phyloP scores from a whole-genome alignment of 495 filamentous ascomycete species.

The Chaetomium fimeti region DNA sequence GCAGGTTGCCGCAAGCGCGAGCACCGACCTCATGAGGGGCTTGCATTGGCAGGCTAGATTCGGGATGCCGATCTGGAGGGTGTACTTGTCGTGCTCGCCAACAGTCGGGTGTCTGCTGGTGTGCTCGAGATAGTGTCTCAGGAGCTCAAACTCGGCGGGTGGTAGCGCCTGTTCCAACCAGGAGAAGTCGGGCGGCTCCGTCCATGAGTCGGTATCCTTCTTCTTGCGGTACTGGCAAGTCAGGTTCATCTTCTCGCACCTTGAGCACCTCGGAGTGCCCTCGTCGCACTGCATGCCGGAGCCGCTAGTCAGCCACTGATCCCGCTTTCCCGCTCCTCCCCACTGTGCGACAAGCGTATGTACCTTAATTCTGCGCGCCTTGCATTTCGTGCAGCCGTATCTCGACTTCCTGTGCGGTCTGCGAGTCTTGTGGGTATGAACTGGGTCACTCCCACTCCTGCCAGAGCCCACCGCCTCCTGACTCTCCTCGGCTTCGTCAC shows the following conservation, averaged over 20 bases:
- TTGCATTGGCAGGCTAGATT: slow-evolving; percentile 44
- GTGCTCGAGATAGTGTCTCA: slow-evolving; percentile 45
- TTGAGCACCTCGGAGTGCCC: slow-evolving; percentile 27
- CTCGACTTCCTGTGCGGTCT: slow-evolving; percentile 33
- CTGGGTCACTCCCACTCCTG: background rate
- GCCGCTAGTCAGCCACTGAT: background rate
- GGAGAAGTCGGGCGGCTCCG: slow-evolving; percentile 3
- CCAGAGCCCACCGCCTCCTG: background rate
- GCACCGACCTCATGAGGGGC: slow-evolving; percentile 44
- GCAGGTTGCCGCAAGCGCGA: slow-evolving; percentile 44
- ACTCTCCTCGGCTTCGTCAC: background rate
- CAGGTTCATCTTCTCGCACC: slow-evolving; percentile 31
- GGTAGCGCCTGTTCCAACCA: slow-evolving; percentile 26
- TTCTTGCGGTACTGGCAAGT: slow-evolving; percentile 28
- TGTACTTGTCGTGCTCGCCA: slow-evolving; percentile 40
- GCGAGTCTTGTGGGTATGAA: slow-evolving; percentile 23
- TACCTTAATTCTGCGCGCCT: slow-evolving; percentile 35
- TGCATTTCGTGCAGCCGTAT: slow-evolving; percentile 35
- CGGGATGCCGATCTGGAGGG: slow-evolving; percentile 44
- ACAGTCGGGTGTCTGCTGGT: slow-evolving; percentile 41
- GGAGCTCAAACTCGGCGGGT: slow-evolving; percentile 38
- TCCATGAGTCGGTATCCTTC: background rate
- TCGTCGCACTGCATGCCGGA: slow-evolving; percentile 31
- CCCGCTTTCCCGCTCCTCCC: background rate
- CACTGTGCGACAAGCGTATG: background rate